Percentiles rank a stretch among this genome's conserved stretches.
phyloP scores from a whole-genome alignment of 176 grass and related monocot species.

The Carex cristatella region DNA sequence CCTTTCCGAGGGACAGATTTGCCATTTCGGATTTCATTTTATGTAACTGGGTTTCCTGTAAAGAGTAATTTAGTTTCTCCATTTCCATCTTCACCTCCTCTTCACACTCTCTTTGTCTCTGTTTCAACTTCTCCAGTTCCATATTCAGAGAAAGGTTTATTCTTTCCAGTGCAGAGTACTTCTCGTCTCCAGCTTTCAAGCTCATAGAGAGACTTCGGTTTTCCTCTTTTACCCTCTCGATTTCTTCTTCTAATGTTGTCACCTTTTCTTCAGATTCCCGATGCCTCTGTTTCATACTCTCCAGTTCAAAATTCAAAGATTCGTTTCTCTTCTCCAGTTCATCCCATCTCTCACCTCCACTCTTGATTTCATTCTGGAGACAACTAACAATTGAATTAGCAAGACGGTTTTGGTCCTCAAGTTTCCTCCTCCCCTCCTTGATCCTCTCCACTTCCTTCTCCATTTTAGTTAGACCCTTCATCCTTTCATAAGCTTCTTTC shows the following conservation, averaged over 20 bases:
- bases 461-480: slow-evolving; percentile 44
- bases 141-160: slow-evolving; percentile 1
- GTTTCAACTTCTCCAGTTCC: slow-evolving; percentile 18
- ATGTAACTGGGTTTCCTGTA: slow-evolving; percentile 18
- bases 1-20: background rate
- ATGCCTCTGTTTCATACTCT: slow-evolving; percentile 15
- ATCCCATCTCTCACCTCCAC: slow-evolving; percentile 10
- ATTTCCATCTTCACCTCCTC: background rate
- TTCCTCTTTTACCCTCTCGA: slow-evolving; percentile 4
- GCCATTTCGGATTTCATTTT: slow-evolving; percentile 26
- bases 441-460: slow-evolving; percentile 52
- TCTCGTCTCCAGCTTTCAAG: background rate
- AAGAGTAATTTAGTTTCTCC: slow-evolving; percentile 20
- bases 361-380: slow-evolving; percentile 30
- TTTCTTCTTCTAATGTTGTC: background rate
- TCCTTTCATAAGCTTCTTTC: slow-evolving; percentile 55
- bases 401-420: slow-evolving; percentile 29
- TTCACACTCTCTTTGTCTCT: background rate
- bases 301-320: slow-evolving; percentile 8
- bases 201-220: background rate
- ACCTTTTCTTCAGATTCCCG: slow-evolving; percentile 7
- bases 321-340: slow-evolving; percentile 8
- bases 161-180: background rate
- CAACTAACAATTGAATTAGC: slow-evolving; percentile 19
- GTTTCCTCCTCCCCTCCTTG: slow-evolving; percentile 27